Evolutionary conservation across 2,329 filamentous ascomycete genomes (phyloP).

Genomic region (Tolypocladium cylindrosporum): DNA sequence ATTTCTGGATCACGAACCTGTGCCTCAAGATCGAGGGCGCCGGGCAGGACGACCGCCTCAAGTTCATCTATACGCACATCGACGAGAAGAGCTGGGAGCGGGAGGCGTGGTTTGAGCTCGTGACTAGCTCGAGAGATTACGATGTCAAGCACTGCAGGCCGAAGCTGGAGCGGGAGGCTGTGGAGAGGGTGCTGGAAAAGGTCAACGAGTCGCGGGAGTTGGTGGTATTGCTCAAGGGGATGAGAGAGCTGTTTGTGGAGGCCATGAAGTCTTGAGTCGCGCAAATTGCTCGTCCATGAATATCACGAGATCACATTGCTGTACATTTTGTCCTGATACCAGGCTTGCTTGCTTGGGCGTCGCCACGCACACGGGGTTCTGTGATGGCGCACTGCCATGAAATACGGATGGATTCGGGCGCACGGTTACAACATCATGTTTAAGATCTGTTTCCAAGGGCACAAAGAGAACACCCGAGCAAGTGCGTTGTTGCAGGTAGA

Average conservation of each 20-base stretch:
- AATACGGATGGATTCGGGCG: background rate
- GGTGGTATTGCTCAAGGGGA: constrained; percentile 64
- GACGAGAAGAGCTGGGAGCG: constrained; percentile 80
- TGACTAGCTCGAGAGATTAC: constrained; percentile 73
- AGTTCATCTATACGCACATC: constrained; percentile 82
- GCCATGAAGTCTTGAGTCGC: constrained; percentile 41
- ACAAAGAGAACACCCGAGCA: background rate
- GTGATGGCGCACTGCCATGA: background rate
- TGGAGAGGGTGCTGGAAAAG: constrained; percentile 66
- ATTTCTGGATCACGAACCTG: constrained; percentile 91
- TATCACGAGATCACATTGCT: no score
- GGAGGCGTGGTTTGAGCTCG: constrained; percentile 90
- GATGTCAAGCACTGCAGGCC: constrained; percentile 73
- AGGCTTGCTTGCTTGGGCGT: background rate
- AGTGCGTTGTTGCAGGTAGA: background rate
- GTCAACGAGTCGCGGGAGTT: constrained; percentile 76
- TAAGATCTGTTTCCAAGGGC: background rate
- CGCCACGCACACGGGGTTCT: background rate
- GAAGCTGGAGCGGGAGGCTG: constrained; percentile 67
- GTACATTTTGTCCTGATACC: background rate
- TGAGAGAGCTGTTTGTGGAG: constrained; percentile 69
- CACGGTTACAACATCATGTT: background rate
- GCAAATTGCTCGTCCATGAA: background rate
- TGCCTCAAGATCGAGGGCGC: constrained; percentile 85
- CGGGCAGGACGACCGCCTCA: constrained; percentile 72